A percentile compares a stretch with the other conserved stretches of the same genome.
phyloP scores from a whole-genome alignment of 2,329 filamentous ascomycete genomes.

The Fusarium sp. region DNA sequence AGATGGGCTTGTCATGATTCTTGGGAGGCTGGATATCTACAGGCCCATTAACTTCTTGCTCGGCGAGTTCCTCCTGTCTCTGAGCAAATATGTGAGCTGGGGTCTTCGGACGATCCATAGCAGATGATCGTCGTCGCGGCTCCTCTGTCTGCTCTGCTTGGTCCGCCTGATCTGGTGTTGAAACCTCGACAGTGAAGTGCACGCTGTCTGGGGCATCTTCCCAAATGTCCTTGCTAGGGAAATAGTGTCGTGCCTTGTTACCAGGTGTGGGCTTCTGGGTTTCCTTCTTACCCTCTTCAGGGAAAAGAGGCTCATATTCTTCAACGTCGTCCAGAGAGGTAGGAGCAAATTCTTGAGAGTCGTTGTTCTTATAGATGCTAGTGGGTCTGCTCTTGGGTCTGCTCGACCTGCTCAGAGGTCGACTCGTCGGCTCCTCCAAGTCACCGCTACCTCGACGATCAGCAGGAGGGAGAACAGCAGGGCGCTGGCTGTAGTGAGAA shows the following conservation, averaged over 20 bases:
- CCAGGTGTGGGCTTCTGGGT: conserved; percentile 54
- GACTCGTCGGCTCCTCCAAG: conserved; percentile 68
- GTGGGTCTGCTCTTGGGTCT: conserved; percentile 60
- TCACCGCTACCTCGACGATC: conserved; percentile 73
- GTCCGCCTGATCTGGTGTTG: conserved; percentile 72
- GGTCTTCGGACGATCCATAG: conserved; percentile 61
- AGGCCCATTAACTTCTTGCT: conserved; percentile 60
- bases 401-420: conserved; percentile 65
- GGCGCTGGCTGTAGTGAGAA: conserved; percentile 75
- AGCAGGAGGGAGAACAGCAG: conserved; percentile 82
- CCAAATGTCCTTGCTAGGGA: conserved; percentile 97
- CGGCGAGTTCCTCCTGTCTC: conserved; percentile 73
- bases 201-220: conserved; percentile 93
- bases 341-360: conserved; percentile 65
- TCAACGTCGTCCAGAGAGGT: conserved; percentile 88
- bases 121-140: conserved; percentile 54
- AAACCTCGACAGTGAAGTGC: conserved; percentile 83
- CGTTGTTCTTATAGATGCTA: conserved; percentile 69
- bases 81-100: conserved; percentile 75
- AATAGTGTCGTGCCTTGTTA: conserved; percentile 73
- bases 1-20: conserved; percentile 55
- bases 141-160: conserved; percentile 53
- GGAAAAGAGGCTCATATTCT: conserved; percentile 95
- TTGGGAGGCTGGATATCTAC: conserved; percentile 48
- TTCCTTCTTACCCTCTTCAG: conserved; percentile 75